phyloP scores from a whole-genome alignment of 2,329 filamentous ascomycete genomes.

The Fusarium lateritium region DNA sequence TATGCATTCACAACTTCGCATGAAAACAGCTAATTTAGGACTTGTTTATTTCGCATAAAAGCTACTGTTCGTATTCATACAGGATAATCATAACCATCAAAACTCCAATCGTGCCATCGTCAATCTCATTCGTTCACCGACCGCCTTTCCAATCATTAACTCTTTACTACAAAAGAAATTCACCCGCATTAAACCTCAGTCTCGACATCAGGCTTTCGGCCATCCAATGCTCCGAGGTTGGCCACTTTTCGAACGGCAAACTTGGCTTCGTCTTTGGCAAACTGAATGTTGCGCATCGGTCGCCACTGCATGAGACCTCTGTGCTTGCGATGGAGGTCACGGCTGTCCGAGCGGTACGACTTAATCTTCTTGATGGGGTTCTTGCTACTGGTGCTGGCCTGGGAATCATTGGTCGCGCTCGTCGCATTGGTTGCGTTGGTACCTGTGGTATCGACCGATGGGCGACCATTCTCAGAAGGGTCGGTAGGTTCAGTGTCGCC shows the following conservation, averaged over 20 bases:
- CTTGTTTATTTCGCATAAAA: conserved; percentile 20
- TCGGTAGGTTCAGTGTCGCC: conserved; percentile 56
- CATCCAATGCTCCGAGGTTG: conserved; percentile 82
- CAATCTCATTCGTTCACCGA: conserved; percentile 32
- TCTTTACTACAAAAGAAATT: conserved; percentile 9
- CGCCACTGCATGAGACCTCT: conserved; percentile 96
- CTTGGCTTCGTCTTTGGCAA: conserved; percentile 89
- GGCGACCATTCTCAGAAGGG: conserved; percentile 50
- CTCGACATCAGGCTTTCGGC: conserved; percentile 89
- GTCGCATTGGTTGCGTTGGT: conserved; percentile 55
- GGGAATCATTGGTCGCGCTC: conserved; percentile 51
- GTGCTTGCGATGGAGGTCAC: conserved; percentile 86
- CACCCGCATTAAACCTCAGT: conserved; percentile 70
- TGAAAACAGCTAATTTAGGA: neutral
- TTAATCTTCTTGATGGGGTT: conserved; percentile 72
- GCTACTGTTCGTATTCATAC: conserved; percentile 33
- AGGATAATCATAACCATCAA: conserved; percentile 17
- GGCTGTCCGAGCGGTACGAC: conserved; percentile 76
- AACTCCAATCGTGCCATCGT: conserved; percentile 35
- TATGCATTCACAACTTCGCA: neutral
- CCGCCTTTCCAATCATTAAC: neutral
- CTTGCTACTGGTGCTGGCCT: conserved; percentile 57
- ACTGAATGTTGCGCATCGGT: conserved; percentile 86
- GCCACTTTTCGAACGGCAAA: conserved; percentile 83
- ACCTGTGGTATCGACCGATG: conserved; percentile 58